phyloP scores from a whole-genome alignment of 2,329 filamentous ascomycete genomes.

The Metarhizium sp. region DNA sequence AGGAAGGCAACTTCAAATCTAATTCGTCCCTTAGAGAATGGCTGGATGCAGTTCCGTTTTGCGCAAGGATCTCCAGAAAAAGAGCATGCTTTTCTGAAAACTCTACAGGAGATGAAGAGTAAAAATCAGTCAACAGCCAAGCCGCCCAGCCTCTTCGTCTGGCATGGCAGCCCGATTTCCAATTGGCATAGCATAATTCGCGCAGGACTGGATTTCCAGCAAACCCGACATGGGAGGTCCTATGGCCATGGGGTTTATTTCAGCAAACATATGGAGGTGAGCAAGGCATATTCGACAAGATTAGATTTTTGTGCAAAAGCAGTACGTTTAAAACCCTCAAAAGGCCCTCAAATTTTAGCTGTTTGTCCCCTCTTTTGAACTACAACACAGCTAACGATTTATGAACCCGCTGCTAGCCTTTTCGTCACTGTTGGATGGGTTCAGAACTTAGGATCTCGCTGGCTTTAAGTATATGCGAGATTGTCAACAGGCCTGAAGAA shows the following conservation, averaged over 20 bases:
- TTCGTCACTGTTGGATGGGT: no score
- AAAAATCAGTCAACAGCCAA: slow-evolving; percentile 18
- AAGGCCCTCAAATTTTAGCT: no score
- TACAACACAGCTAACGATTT: no score
- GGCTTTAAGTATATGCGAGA: no score
- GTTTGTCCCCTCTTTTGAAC: no score
- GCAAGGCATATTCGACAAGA: neutral
- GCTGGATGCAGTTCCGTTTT: slow-evolving; percentile 60
- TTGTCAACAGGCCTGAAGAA: no score
- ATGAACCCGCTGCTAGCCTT: no score
- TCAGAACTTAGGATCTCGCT: no score
- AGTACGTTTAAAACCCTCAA: neutral
- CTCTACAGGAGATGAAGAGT: slow-evolving; percentile 38
- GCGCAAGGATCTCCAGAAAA: slow-evolving; percentile 59
- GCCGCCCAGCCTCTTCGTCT: slow-evolving; percentile 70
- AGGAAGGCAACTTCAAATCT: neutral
- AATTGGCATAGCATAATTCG: slow-evolving; percentile 93
- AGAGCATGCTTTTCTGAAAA: slow-evolving; percentile 62
- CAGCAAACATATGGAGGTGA: slow-evolving; percentile 33
- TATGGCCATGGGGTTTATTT: slow-evolving; percentile 80
- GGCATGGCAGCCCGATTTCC: slow-evolving; percentile 66
- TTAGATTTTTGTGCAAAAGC: neutral
- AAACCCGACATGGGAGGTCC: slow-evolving; percentile 53
- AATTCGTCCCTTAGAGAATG: neutral
- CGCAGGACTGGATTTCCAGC: slow-evolving; percentile 66